Evolutionary conservation across 2,329 filamentous ascomycete genomes (phyloP).

Genomic region (Phaeosphaeriaceae sp.): DNA sequence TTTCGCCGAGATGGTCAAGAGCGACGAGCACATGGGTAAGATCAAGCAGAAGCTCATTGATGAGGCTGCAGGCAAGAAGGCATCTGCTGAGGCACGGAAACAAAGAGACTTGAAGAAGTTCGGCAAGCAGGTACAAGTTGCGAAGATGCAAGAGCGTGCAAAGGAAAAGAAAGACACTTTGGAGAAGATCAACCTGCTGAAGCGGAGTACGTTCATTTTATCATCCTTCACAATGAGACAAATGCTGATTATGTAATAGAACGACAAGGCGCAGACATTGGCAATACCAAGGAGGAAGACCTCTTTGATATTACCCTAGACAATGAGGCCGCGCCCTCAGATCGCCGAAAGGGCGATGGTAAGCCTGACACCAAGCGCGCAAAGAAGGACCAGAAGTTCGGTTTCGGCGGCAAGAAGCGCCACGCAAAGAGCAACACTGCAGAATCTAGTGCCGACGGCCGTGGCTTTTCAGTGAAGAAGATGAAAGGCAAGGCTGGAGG

Average conservation of each 20-base stretch:
- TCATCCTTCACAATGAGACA: no score
- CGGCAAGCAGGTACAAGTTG: conserved; percentile 96
- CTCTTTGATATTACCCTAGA: conserved; percentile 84
- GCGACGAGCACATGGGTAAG: conserved; percentile 96
- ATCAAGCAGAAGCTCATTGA: conserved; percentile 93
- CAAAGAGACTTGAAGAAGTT: conserved; percentile 98
- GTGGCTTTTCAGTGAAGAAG: conserved; percentile 78
- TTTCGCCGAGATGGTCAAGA: conserved; percentile 99
- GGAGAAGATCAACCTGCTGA: conserved; percentile 93
- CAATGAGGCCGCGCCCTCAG: conserved; percentile 55
- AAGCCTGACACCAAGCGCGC: conserved; percentile 73
- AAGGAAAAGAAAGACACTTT: conserved; percentile 92
- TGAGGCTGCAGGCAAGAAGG: conserved; percentile 90
- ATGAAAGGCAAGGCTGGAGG: conserved; percentile 70
- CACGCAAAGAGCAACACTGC: conserved; percentile 91
- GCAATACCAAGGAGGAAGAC: conserved; percentile 76
- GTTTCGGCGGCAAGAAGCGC: conserved; percentile 95
- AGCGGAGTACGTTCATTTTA: conserved; percentile 78
- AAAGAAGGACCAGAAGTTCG: conserved; percentile 95
- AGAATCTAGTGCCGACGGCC: conserved; percentile 78
- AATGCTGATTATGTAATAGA: conserved; percentile 61
- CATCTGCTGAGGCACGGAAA: conserved; percentile 86
- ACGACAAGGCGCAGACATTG: conserved; percentile 74
- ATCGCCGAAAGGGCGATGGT: conserved; percentile 42
- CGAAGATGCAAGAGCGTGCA: conserved; percentile 90